Percentiles rank a stretch among this genome's conserved stretches.
phyloP scores from a whole-genome alignment of 805 yeast genomes.

The Kregervanrija delftensis region DNA sequence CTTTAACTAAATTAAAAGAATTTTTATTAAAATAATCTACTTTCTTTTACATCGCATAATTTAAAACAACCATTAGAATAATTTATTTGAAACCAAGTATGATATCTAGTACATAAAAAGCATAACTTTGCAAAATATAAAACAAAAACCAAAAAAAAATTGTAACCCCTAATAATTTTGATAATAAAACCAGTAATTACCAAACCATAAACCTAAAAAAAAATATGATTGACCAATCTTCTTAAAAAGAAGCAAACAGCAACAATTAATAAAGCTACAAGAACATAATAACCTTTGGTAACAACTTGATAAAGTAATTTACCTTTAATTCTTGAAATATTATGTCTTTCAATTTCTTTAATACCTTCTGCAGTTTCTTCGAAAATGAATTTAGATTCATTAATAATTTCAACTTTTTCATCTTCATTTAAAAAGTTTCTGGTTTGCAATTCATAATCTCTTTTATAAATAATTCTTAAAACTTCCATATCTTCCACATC shows the following conservation, averaged over 20 bases:
- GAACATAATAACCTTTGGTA: slow-evolving; percentile 45
- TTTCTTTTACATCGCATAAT: no score
- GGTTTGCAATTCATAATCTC: slow-evolving; percentile 72
- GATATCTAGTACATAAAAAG: no score
- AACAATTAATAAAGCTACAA: slow-evolving; percentile 28
- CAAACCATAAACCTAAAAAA: no score
- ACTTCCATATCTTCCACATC: slow-evolving; percentile 58
- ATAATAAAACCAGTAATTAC: no score
- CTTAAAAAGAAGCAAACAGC: slow-evolving; percentile 29
- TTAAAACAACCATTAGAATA: no score
- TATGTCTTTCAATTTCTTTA: slow-evolving; percentile 60
- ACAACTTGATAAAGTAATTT: slow-evolving; percentile 48
- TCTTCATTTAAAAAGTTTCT: slow-evolving; percentile 62
- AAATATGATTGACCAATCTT: slow-evolving; percentile 22
- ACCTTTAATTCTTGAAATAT: slow-evolving; percentile 48
- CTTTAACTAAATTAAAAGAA: slow-evolving; percentile 63
- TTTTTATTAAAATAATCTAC: slow-evolving; percentile 20
- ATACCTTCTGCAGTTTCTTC: slow-evolving; percentile 54
- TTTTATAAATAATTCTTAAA: slow-evolving; percentile 60
- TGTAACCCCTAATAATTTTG: no score
- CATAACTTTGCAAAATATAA: no score
- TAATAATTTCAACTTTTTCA: slow-evolving; percentile 63
- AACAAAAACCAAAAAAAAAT: no score
- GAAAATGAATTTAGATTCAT: slow-evolving; percentile 61
- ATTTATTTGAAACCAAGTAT: no score